Conservation (phyloP, 2,329 filamentous ascomycete genomes). For the Pezicula carpinea region DNA sequence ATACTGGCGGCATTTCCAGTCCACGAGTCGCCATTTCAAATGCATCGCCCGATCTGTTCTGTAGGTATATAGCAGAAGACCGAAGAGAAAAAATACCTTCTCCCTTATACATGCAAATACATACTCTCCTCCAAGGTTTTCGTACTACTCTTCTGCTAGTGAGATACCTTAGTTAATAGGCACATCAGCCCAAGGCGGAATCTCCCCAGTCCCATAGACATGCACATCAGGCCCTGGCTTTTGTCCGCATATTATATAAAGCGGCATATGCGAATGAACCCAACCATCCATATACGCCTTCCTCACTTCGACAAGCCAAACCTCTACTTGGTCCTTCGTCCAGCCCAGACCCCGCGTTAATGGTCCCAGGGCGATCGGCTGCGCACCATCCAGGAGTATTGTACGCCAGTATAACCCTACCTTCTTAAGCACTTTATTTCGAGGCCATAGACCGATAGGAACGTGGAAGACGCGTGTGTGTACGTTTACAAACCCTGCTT, state of each 20-base stretch:
- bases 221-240: slow-evolving; percentile 33
- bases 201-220: not conserved
- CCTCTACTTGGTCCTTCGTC: slow-evolving; percentile 42
- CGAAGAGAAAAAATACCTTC: too few species aligned
- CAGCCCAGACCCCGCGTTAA: slow-evolving; percentile 45
- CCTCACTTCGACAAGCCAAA: slow-evolving; percentile 43
- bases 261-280: slow-evolving; percentile 48
- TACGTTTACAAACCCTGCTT: slow-evolving; percentile 49
- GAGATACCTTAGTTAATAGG: not conserved
- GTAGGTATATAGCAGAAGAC: too few species aligned
- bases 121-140: not conserved
- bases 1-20: too few species aligned
- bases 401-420: slow-evolving; percentile 49
- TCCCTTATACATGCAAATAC: not conserved
- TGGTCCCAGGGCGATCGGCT: slow-evolving; percentile 48
- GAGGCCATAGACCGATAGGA: slow-evolving; percentile 47
- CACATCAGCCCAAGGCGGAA: slow-evolving; percentile 1
- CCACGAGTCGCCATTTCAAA: too few species aligned
- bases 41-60: too few species aligned
- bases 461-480: slow-evolving; percentile 45
- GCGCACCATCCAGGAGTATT: slow-evolving; percentile 44
- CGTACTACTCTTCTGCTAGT: not conserved
- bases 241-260: slow-evolving; percentile 51
- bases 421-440: slow-evolving; percentile 44
- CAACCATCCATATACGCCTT: slow-evolving; percentile 39